Percentiles rank a stretch among this genome's conserved stretches.
These are phyloP conservation scores for Didymosphaeria variabile DNA, from an alignment of 2,329 filamentous ascomycete species.

Conservation along the genomic window DNA sequence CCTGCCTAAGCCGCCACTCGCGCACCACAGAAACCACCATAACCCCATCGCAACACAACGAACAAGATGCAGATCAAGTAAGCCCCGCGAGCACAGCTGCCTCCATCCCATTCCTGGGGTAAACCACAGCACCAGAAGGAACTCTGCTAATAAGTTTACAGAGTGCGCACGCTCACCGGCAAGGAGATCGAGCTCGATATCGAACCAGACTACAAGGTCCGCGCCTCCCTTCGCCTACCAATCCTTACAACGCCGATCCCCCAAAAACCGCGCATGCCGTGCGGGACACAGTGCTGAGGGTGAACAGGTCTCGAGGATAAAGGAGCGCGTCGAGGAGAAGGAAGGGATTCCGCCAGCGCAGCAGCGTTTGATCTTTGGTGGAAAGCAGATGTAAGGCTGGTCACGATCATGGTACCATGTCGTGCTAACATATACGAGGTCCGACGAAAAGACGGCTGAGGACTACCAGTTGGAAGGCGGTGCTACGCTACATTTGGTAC, in stretches of 20 bases:
- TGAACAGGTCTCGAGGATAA: constrained; percentile 86
- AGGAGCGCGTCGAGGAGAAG: constrained; percentile 99
- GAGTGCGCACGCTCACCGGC: constrained; percentile 95
- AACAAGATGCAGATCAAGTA: constrained; percentile 49
- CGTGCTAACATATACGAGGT: constrained; percentile 63
- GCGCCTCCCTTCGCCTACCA: constrained; percentile 14
- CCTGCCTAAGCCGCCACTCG: too few species aligned
- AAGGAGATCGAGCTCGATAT: constrained; percentile 99
- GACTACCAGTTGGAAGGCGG: constrained; percentile 93
- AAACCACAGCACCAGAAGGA: neutral
- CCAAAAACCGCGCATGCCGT: neutral
- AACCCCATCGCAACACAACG: neutral
- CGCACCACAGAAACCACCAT: neutral
- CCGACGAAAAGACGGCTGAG: constrained; percentile 89
- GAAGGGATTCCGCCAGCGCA: constrained; percentile 97
- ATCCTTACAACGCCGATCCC: neutral
- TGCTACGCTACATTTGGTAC: constrained; percentile 91
- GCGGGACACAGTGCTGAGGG: constrained; percentile 20
- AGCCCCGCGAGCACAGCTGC: constrained; percentile 10
- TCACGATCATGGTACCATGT: neutral
- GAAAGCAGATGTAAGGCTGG: constrained; percentile 87
- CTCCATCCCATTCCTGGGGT: neutral
- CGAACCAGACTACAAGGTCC: constrained; percentile 90
- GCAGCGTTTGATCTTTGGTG: constrained; percentile 93
- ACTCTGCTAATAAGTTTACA: constrained; percentile 52